Base-by-base conservation (phyloP, 83 land plant genomes). In the Picea abies region DNA sequence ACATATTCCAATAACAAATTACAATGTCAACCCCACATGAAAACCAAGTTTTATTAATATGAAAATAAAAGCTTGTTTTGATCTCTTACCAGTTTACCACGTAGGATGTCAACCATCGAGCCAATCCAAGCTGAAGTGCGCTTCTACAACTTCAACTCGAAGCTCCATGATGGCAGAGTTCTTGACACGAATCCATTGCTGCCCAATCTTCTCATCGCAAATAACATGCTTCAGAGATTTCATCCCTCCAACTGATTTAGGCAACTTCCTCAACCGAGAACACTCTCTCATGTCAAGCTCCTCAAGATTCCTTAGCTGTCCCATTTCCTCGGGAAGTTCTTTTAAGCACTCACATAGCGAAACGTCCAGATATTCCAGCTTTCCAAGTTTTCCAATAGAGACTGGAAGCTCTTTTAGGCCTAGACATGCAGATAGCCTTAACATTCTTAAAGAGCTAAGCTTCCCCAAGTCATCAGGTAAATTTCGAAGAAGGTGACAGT, bases 241-340 rank as follows among this genome's bases (percentile, higher is more conserved):
- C 80, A 92, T 22, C 5, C 71, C 73, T 0, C 62, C 41, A 3
- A 52, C 80, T 0, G 90, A 88, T 4, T 22, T 23, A 1, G 94
- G 94, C 35, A 92, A 79, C n/a, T 25, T 61, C 82, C 64, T 82
- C 8, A 92, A 71, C 22, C 44, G 82, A n/a, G 80, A 56, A 68
- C 94, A 92, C 65, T 90, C 89, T 66, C 92, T 84, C 94, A 92
- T 92, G 85, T 92, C 94, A 37, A 92, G 86, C 85, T 88, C 88
- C 77, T 86, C 85, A 80, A 92, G 68, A 7, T 80, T 86, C 12
- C 12, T 39, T 63, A 88, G 29, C 2, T 75, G 35, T 2, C 86
- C 90, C 15, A 92, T 76, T 20, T 82, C 88, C 1, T 92, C 87
- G 23, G 94, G 92, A n/a, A 92, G 88, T 56, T 85, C 78, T 26